A percentile compares a stretch with the other conserved stretches of the same genome.
phyloP scores from a whole-genome alignment of 2,329 filamentous ascomycete species.

The Ceratocystiopsis minuta region DNA sequence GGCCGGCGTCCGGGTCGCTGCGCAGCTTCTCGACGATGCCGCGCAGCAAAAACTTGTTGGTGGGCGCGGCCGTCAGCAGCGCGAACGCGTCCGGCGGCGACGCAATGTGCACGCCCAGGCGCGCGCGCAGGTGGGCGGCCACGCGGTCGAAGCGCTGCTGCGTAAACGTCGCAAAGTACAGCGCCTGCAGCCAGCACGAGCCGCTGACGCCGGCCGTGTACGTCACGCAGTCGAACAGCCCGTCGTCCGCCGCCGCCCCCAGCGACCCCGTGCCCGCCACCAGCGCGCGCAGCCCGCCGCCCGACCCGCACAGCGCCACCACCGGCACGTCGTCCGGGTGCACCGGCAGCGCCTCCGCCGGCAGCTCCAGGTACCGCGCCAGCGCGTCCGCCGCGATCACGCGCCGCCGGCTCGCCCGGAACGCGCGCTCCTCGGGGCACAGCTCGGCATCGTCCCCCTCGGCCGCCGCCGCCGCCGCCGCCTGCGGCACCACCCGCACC shows the following conservation, averaged over 20 bases:
- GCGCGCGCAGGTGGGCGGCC: constrained; percentile 70
- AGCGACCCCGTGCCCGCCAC: constrained; percentile 83
- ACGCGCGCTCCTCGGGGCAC: constrained; percentile 67
- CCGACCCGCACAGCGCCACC: constrained; percentile 88
- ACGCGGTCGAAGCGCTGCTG: constrained; percentile 48
- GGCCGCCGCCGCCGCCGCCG: too few relatives aligned
- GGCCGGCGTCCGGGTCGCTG: constrained; percentile 49
- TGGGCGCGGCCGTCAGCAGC: constrained; percentile 70
- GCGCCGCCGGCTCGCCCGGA: constrained; percentile 47
- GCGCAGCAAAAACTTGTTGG: constrained; percentile 77
- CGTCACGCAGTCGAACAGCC: constrained; percentile 82
- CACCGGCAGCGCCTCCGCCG: constrained; percentile 26
- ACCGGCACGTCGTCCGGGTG: constrained; percentile 82
- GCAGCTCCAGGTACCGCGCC: constrained; percentile 62
- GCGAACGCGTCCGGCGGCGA: constrained; percentile 74
- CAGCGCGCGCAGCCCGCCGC: constrained; percentile 74
- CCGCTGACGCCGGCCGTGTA: constrained; percentile 94
- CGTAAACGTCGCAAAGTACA: constrained; percentile 70
- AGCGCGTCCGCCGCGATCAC: constrained; percentile 50
- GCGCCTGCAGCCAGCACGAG: constrained; percentile 82
- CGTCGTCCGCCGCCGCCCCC: constrained; percentile 65
- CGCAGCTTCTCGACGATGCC: constrained; percentile 84
- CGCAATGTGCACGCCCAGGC: constrained; percentile 76
- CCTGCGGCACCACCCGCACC: constrained; percentile 58
- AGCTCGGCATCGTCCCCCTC: constrained; percentile 32